These are phyloP conservation scores for Amoebophrya sp. DNA, from an alignment of 169 alveolate genomes.

Conservation along the genomic window DNA sequence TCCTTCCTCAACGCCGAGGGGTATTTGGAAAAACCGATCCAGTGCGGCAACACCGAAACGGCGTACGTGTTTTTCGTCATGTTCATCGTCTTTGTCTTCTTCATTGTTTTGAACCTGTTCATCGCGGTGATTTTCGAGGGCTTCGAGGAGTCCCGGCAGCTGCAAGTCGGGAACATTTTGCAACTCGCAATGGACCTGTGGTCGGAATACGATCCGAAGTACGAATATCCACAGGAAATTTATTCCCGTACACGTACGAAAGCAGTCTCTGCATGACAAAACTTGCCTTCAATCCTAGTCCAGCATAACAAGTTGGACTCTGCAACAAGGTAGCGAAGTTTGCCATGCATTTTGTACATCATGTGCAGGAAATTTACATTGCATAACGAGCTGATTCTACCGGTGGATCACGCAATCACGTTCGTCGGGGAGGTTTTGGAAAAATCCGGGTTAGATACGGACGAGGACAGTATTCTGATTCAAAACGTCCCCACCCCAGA, in stretches of 20 bases:
- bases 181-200: neutral
- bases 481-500: no score
- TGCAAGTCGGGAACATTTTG: neutral
- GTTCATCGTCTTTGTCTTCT: conserved; percentile 41
- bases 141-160: conserved; percentile 37
- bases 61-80: neutral
- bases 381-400: neutral
- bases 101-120: conserved; percentile 42
- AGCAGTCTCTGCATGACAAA: no score
- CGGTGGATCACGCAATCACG: neutral
- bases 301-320: no score
- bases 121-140: conserved; percentile 47
- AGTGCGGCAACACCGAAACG: neutral
- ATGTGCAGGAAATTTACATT: no score
- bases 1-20: neutral
- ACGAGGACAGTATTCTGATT: no score
- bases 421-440: neutral
- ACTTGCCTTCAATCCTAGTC: no score
- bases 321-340: no score
- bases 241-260: no score
- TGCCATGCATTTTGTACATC: no score
- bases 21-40: neutral
- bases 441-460: no score
- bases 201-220: neutral
- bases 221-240: no score